Conservation (phyloP, 2,329 filamentous ascomycete species). For the Colletotrichum filicis region DNA sequence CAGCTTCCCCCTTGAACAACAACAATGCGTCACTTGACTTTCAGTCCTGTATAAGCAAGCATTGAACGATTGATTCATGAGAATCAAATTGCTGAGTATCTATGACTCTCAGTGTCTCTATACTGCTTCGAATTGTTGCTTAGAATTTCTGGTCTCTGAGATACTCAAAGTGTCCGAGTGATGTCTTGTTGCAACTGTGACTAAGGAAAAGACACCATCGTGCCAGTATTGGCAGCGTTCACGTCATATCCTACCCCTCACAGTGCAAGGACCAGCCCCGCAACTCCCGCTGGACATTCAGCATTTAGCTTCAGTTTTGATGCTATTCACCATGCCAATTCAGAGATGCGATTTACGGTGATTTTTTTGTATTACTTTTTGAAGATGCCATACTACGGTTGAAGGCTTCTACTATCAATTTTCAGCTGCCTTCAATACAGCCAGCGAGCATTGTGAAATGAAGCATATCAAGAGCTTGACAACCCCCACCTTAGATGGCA, state of each 20-base stretch:
- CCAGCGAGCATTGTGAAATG: neutral
- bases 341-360: neutral
- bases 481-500: conserved; percentile 2
- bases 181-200: neutral
- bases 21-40: neutral
- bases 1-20: conserved; percentile 8
- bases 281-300: neutral
- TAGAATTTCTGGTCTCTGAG: no score
- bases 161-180: neutral
- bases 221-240: conserved; percentile 11
- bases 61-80: no score
- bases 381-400: neutral
- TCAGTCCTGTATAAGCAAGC: no score
- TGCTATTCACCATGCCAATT: neutral
- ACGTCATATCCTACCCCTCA: conserved; percentile 38
- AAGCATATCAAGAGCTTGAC: neutral
- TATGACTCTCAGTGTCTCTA: no score
- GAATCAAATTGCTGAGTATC: no score
- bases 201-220: neutral
- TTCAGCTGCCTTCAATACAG: conserved; percentile 9
- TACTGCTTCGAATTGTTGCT: no score
- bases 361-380: neutral
- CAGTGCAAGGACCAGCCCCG: conserved; percentile 21
- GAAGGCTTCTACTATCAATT: neutral
- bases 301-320: neutral